Evolutionary conservation across 2,329 filamentous ascomycete species (phyloP).

Genomic region (Phyllosticta ampelicida): DNA sequence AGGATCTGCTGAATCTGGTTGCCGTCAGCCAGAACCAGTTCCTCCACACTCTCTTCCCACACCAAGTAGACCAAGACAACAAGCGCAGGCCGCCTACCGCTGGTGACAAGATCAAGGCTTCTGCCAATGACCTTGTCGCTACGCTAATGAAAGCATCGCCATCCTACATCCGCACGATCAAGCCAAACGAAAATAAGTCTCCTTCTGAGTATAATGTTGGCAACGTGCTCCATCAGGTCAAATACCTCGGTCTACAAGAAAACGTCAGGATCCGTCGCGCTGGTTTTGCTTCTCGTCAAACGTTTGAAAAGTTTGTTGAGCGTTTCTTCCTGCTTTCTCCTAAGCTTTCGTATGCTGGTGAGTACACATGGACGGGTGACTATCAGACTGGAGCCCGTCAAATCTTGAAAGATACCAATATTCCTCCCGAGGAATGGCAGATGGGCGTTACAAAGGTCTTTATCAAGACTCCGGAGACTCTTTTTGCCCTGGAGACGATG

Average conservation of each 20-base stretch:
- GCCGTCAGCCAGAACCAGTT: constrained; percentile 76
- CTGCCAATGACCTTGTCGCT: constrained; percentile 87
- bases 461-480: constrained; percentile 93
- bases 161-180: constrained; percentile 97
- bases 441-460: constrained; percentile 96
- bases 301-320: constrained; percentile 96
- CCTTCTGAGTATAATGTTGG: constrained; percentile 81
- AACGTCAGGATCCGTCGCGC: constrained; percentile 96
- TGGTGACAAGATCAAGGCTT: constrained; percentile 89
- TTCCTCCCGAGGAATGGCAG: constrained; percentile 90
- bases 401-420: constrained; percentile 92
- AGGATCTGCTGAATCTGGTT: constrained; percentile 83
- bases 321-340: constrained; percentile 92
- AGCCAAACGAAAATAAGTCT: constrained; percentile 98
- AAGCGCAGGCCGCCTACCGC: constrained; percentile 87
- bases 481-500: constrained; percentile 97
- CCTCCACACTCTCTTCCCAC: constrained; percentile 77
- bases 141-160: constrained; percentile 96
- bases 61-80: constrained; percentile 92
- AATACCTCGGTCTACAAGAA: constrained; percentile 97
- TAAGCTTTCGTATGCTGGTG: constrained; percentile 89
- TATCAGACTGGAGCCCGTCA: constrained; percentile 79
- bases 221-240: constrained; percentile 96
- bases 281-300: constrained; percentile 92
- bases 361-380: constrained; percentile 91